Evolutionary conservation across 2,329 filamentous ascomycete species (phyloP).

Genomic region (Zymoseptoria passerinii): DNA sequence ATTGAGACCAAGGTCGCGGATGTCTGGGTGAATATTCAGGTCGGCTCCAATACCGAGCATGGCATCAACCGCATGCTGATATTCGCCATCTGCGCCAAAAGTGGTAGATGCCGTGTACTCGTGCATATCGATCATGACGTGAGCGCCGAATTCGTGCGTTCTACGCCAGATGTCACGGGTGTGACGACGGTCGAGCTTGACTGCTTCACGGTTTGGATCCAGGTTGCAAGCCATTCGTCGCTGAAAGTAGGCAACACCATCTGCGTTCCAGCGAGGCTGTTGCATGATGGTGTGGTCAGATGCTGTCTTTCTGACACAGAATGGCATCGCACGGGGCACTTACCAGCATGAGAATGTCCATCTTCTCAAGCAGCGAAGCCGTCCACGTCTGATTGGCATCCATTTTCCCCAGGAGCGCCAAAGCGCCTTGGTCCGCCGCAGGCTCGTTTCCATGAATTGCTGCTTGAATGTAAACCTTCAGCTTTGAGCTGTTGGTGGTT

Average conservation of each 20-base stretch:
- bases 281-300: slow-evolving; percentile 1
- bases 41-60: slow-evolving; percentile 21
- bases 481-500: slow-evolving; percentile 16
- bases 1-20: slow-evolving; percentile 24
- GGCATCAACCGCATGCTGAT: slow-evolving; percentile 27
- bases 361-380: slow-evolving; percentile 24
- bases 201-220: slow-evolving; percentile 16
- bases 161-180: slow-evolving; percentile 26
- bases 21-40: slow-evolving; percentile 22
- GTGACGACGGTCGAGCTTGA: slow-evolving; percentile 27
- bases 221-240: slow-evolving; percentile 19
- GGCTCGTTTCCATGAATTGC: slow-evolving; percentile 33
- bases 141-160: slow-evolving; percentile 26
- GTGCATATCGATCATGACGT: slow-evolving; percentile 29
- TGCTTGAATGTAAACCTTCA: slow-evolving; percentile 32
- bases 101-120: slow-evolving; percentile 26
- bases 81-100: slow-evolving; percentile 19
- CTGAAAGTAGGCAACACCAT: slow-evolving; percentile 19
- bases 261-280: slow-evolving; percentile 12
- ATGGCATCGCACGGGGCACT: slow-evolving; percentile 1
- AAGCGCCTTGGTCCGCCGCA: slow-evolving; percentile 30
- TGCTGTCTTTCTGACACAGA: neutral
- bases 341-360: slow-evolving; percentile 29
- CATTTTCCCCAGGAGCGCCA: slow-evolving; percentile 31
- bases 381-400: slow-evolving; percentile 28